Conservation (phyloP, 2,329 filamentous ascomycete genomes). For the Microdochium bolleyi region DNA sequence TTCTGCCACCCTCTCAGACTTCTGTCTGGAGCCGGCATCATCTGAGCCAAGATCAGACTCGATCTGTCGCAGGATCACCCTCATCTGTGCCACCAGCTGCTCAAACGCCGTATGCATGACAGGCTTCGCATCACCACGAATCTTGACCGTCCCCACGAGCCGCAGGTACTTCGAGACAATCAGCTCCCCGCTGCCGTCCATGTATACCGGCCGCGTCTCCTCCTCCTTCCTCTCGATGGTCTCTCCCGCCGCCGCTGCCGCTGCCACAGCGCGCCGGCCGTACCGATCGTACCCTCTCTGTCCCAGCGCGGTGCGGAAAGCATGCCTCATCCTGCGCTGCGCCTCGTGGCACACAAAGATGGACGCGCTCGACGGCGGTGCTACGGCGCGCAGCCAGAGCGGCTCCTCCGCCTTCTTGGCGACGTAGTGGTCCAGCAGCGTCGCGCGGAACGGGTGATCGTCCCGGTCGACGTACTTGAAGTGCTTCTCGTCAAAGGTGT, state of each 20-base stretch:
- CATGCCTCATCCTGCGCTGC: conserved; percentile 11
- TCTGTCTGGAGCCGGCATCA: conserved; percentile 2
- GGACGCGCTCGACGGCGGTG: not conserved
- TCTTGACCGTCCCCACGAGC: conserved; percentile 12
- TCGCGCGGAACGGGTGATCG: conserved; percentile 16
- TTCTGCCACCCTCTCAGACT: not conserved
- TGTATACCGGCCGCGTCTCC: conserved; percentile 4
- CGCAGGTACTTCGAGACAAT: conserved; percentile 7
- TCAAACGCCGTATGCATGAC: conserved; percentile 13
- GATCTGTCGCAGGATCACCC: conserved; percentile 7
- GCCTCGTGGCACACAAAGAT: conserved; percentile 10
- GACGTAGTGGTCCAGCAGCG: conserved; percentile 19
- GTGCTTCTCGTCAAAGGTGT: conserved; percentile 15
- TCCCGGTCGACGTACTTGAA: conserved; percentile 17
- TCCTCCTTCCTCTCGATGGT: too few species aligned
- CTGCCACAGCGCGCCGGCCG: conserved; percentile 10
- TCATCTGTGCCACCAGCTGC: conserved; percentile 10
- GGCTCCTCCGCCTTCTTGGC: conserved; percentile 13
- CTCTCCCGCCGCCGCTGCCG: too few species aligned
- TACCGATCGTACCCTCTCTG: conserved; percentile 16
- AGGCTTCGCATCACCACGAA: conserved; percentile 8
- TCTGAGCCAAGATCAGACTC: conserved; percentile 7
- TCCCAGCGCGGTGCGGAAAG: conserved; percentile 15
- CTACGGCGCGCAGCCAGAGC: conserved; percentile 12
- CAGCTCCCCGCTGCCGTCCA: not conserved